Conservation (phyloP, 2,329 filamentous ascomycete genomes). For the Exophiala lecanii-corni region DNA sequence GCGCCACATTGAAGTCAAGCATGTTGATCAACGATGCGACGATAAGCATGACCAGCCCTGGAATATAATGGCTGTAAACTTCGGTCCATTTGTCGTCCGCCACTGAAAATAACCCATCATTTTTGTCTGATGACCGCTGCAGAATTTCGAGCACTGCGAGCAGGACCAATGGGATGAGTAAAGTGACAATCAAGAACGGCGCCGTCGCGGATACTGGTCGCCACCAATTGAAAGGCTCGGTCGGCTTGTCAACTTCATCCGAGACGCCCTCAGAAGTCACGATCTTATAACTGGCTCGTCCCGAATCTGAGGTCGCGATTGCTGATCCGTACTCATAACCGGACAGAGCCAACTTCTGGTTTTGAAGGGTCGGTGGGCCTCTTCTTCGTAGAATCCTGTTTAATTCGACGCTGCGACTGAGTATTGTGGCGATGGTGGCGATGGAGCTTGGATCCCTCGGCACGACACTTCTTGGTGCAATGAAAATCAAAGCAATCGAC, state of each 20-base stretch:
- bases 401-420: slow-evolving; percentile 24
- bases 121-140: slow-evolving; percentile 24
- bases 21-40: slow-evolving; percentile 24
- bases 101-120: slow-evolving; percentile 27
- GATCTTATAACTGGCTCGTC: slow-evolving; percentile 23
- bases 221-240: slow-evolving; percentile 21
- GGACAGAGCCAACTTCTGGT: slow-evolving; percentile 21
- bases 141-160: slow-evolving; percentile 23
- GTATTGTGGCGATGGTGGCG: slow-evolving; percentile 19
- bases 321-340: slow-evolving; percentile 27
- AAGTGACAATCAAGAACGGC: slow-evolving; percentile 15
- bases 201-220: slow-evolving; percentile 22
- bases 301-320: slow-evolving; percentile 22
- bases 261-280: slow-evolving; percentile 24
- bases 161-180: slow-evolving; percentile 25
- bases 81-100: slow-evolving; percentile 23
- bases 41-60: slow-evolving; percentile 24
- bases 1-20: slow-evolving; percentile 26
- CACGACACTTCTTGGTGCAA: slow-evolving; percentile 23
- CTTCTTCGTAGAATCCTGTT: slow-evolving; percentile 22
- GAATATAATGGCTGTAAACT: slow-evolving; percentile 32
- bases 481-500: slow-evolving; percentile 20
- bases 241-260: slow-evolving; percentile 8
- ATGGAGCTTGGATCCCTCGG: slow-evolving; percentile 26
- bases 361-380: slow-evolving; percentile 15